Base-by-base conservation (phyloP, 2,329 filamentous ascomycete genomes). In the Cordyceps fumosorosea region DNA sequence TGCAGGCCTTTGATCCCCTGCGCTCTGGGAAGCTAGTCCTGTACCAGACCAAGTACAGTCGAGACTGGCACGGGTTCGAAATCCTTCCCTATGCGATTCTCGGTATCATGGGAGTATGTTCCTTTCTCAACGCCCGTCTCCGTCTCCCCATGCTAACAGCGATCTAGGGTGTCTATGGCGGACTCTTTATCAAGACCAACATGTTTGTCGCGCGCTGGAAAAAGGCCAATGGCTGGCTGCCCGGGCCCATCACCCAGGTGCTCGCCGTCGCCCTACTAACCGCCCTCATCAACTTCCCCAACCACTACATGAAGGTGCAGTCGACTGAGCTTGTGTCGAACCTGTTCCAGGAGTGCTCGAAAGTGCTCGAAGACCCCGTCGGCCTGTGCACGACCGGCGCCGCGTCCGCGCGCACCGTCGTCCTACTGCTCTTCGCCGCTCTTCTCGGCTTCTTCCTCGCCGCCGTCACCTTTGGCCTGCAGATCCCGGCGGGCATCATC, bases 271-370 rank as follows among this genome's bases (percentile, higher is more conserved):
- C 93, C 5, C 78, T 93, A 48, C 71, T 96, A 24, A 96, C 93
- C 1, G 91, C 93, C 1, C 73, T 98, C 51, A 84, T 98, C 75
- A 97, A 96, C 78, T 99, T 92, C 69, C 95, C 95, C 12, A 96
- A 97, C 75, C 88, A 92, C 62, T 98, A 97, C 75, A 96, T 98
- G 89, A 89, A 95, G 67, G 89, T 92, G 3, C 93, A 98, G 72
- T 86, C 90, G 24, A 93, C 92, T 0, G 91, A 97, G 73, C 85
- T 99, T 3, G 93, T 98, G 18, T 93, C 93, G 65, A 89, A 89
- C 62, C 85, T 99, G 32, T 98, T 99, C 72, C 86, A 91, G 10
- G 93, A 99, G 76, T 99, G 95, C 74, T 87, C 87, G 4, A 85
- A 89, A 66, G 83, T 92, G 22, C 82, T 87, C 22, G 90, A 96